Conservation (phyloP, 495 filamentous ascomycete species). For the Durotheca rogersii region DNA sequence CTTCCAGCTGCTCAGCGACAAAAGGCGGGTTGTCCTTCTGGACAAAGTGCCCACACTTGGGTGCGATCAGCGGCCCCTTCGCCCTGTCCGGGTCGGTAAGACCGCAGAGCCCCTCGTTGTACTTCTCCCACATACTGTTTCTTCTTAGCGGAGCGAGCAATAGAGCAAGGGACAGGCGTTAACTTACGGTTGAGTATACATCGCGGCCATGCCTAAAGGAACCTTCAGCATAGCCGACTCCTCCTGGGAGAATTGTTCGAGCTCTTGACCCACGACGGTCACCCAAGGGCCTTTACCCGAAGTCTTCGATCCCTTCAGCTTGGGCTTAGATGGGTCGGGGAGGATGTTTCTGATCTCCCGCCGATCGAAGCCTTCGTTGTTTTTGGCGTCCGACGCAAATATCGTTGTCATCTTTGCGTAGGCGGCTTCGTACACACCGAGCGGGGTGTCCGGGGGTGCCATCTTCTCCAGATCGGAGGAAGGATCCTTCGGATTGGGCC, state of each 20-base stretch:
- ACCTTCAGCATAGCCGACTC: slow-evolving; percentile 35
- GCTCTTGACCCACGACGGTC: slow-evolving; percentile 50
- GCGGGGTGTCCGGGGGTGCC: slow-evolving; percentile 17
- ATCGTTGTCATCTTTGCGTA: slow-evolving; percentile 31
- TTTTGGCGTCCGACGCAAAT: slow-evolving; percentile 46
- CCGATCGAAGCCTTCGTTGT: slow-evolving; percentile 50
- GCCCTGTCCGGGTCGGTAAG: slow-evolving; percentile 44
- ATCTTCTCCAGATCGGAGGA: slow-evolving; percentile 22
- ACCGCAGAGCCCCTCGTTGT: slow-evolving; percentile 47
- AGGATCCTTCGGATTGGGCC: slow-evolving; percentile 27
- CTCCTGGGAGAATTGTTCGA: slow-evolving; percentile 47
- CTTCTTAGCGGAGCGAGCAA: slow-evolving; percentile 35
- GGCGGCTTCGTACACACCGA: slow-evolving; percentile 24
- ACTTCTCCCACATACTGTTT: slow-evolving; percentile 47
- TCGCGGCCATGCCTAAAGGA: slow-evolving; percentile 19
- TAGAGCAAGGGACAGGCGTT: slow-evolving; percentile 33
- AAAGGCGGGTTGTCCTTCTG: slow-evolving; percentile 52
- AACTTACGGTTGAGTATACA: slow-evolving; percentile 32
- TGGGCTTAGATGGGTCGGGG: slow-evolving; percentile 33
- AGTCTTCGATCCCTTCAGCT: slow-evolving; percentile 25
- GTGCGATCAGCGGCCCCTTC: slow-evolving; percentile 49
- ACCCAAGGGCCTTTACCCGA: slow-evolving; percentile 45
- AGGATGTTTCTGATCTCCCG: slow-evolving; percentile 44
- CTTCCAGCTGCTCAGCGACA: slow-evolving; percentile 44
- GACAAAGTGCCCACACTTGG: slow-evolving; percentile 51